These are phyloP conservation scores for Kluyveromyces starmeri DNA, from an alignment of 805 yeast species.

Conservation along the genomic window DNA sequence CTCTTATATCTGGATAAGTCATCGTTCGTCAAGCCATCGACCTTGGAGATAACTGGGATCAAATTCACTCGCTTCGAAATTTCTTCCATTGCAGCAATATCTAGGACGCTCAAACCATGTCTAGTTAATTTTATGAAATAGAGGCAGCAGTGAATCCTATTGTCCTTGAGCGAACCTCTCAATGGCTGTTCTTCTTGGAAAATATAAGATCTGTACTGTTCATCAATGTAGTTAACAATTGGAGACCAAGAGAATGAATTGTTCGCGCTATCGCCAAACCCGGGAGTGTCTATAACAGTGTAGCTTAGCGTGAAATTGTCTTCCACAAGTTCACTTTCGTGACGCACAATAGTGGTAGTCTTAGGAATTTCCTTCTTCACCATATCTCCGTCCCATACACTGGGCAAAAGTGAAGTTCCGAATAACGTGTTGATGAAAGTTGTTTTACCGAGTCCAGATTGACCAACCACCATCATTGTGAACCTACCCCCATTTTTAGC, in stretches of 20 bases:
- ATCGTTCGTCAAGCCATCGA: constrained; percentile 57
- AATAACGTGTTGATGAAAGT: constrained; percentile 76
- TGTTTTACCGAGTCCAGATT: constrained; percentile 76
- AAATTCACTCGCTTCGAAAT: constrained; percentile 66
- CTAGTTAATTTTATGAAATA: constrained; percentile 72
- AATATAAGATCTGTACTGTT: constrained; percentile 58
- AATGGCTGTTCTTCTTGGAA: constrained; percentile 73
- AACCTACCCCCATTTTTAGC: constrained; percentile 59
- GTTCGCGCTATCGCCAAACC: constrained; percentile 65
- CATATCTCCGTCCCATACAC: constrained; percentile 34
- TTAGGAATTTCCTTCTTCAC: constrained; percentile 28
- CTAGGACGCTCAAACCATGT: constrained; percentile 52
- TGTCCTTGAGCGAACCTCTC: constrained; percentile 44
- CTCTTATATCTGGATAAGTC: constrained; percentile 50
- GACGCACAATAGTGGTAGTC: constrained; percentile 28
- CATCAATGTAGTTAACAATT: constrained; percentile 65
- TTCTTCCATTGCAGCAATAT: constrained; percentile 63
- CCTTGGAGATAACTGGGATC: constrained; percentile 74
- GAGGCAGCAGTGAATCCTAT: constrained; percentile 75
- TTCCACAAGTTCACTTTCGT: constrained; percentile 49
- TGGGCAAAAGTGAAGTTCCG: constrained; percentile 38
- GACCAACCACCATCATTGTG: constrained; percentile 81
- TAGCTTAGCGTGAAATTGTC: constrained; percentile 49
- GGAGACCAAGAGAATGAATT: constrained; percentile 61
- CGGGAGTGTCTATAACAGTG: constrained; percentile 65